Evolutionary conservation across 1,284 basidiomycete species (phyloP), one percentile per base, ranked within the genome.

Genomic region (Ceratobasidium sp.): DNA sequence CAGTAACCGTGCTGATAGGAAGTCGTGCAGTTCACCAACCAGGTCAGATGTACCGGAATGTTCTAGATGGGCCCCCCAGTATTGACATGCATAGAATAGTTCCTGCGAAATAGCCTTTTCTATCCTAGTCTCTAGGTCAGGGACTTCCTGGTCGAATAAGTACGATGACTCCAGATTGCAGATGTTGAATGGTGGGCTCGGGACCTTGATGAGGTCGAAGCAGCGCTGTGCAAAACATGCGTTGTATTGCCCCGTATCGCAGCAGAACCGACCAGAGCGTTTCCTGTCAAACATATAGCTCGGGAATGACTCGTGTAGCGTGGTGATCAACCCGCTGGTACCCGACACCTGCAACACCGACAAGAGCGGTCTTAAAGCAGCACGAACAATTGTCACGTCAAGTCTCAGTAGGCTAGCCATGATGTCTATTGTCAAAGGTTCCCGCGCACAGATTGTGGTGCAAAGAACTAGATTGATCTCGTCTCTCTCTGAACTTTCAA

Each of bases 101-200:
- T 44, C 56, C 1, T 4, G 3, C 1, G 67, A 23, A 23, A 60
- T 51, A 0, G 36, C 51, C 56, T 60, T 14, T 1, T 33, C 18
- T 9, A 48, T 3, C 33, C 28, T 38, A 14, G 33, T 42, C 6
- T 33, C 33, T n/a, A 59, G 9, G 7, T 70, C 30, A 4, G 21
- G 54, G 1, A 70, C 33, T 0, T 49, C 21, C 1, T 60, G 44
- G 36, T 70, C 56, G 7, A 36, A 30, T 9, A 59, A 7, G 25
- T 49, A 70, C 21, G 67, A 70, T 18, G 67, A 70, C 33, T 59
- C 21, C 3, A 70, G 56, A 0, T 40, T 42, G 56, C 67, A 59
- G 14, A 70, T 49, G 44, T 70, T 70, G 44, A 70, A 70, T 44
- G 56, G 54, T 3, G 67, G 56, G 14, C n/a, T n/a, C 25, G 28